phyloP scores from a whole-genome alignment of 495 filamentous ascomycete genomes.

The Articulospora tetracladia region DNA sequence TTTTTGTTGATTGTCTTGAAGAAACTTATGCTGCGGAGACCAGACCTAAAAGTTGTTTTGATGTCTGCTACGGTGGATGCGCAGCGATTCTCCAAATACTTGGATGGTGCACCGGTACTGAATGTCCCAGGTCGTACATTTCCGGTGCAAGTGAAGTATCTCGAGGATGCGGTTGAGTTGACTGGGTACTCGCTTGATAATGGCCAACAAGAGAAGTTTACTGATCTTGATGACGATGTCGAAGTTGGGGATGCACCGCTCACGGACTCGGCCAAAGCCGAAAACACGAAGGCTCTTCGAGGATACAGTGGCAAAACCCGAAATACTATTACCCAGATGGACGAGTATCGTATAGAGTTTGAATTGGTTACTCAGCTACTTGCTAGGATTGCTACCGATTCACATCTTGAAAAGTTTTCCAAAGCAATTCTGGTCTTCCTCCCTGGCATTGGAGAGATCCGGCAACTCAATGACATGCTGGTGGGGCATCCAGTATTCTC shows the following conservation, averaged over 20 bases:
- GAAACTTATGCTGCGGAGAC: constrained; percentile 62
- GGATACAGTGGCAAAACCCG: constrained; percentile 71
- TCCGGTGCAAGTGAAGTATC: constrained; percentile 79
- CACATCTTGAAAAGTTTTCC: constrained; percentile 65
- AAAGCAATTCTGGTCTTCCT: constrained; percentile 92
- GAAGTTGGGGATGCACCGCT: constrained; percentile 42
- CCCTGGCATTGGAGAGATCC: constrained; percentile 90
- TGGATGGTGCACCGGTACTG: constrained; percentile 77
- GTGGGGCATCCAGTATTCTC: constrained; percentile 66
- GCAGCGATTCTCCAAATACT: constrained; percentile 82
- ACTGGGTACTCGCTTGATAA: constrained; percentile 64
- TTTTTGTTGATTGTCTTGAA: constrained; percentile 89
- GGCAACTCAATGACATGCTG: constrained; percentile 79
- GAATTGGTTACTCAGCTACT: constrained; percentile 75
- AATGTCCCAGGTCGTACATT: constrained; percentile 91
- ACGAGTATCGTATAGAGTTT: constrained; percentile 86
- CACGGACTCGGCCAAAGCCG: constrained; percentile 33
- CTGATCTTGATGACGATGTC: constrained; percentile 52
- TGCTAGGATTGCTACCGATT: constrained; percentile 62
- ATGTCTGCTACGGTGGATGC: constrained; percentile 98
- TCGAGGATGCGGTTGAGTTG: constrained; percentile 86
- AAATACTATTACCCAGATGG: constrained; percentile 66
- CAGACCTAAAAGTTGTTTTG: constrained; percentile 57
- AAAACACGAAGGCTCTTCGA: constrained; percentile 42
- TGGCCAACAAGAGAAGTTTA: constrained; percentile 37